Evolutionary conservation across 1,284 basidiomycete genomes (phyloP).

Genomic region (Ceratobasidium sp.): DNA sequence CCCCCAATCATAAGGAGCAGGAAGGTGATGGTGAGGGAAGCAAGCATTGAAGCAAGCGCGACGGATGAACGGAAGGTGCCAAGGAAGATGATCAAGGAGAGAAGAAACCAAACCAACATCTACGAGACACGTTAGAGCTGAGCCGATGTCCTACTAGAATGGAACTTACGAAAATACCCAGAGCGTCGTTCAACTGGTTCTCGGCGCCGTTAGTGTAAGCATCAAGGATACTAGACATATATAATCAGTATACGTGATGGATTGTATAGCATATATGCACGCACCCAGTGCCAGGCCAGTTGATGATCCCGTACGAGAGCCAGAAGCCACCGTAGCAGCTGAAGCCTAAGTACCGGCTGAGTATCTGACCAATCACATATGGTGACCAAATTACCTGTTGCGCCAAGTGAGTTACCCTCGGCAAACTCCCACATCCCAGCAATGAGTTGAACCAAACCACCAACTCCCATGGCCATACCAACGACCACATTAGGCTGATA

Average conservation of each 20-base stretch:
- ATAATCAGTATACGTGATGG: background rate
- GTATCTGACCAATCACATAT: background rate
- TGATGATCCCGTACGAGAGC: conserved; percentile 44
- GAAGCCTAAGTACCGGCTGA: conserved; percentile 45
- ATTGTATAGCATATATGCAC: background rate
- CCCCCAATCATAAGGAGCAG: conserved; percentile 44
- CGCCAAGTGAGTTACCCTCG: conserved; percentile 54
- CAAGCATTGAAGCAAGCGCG: conserved; percentile 50
- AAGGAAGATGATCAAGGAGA: conserved; percentile 44
- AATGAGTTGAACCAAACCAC: conserved; percentile 54
- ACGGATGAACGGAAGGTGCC: conserved; percentile 48
- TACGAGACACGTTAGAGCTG: background rate
- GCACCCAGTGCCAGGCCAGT: conserved; percentile 40
- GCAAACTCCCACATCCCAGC: conserved; percentile 46
- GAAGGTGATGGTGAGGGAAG: conserved; percentile 53
- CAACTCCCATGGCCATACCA: conserved; percentile 46
- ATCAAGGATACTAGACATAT: conserved; percentile 24
- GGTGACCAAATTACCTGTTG: conserved; percentile 44
- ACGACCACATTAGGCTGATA: conserved; percentile 50
- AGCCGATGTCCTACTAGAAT: background rate
- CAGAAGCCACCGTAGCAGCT: conserved; percentile 47
- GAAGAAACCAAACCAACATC: conserved; percentile 44
- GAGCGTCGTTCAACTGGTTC: conserved; percentile 37
- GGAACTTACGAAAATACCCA: conserved; percentile 40
- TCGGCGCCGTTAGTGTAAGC: conserved; percentile 32